These are phyloP conservation scores for Eucommia ulmoides DNA, from an alignment of 257 asterid species.

Conservation along the genomic window DNA sequence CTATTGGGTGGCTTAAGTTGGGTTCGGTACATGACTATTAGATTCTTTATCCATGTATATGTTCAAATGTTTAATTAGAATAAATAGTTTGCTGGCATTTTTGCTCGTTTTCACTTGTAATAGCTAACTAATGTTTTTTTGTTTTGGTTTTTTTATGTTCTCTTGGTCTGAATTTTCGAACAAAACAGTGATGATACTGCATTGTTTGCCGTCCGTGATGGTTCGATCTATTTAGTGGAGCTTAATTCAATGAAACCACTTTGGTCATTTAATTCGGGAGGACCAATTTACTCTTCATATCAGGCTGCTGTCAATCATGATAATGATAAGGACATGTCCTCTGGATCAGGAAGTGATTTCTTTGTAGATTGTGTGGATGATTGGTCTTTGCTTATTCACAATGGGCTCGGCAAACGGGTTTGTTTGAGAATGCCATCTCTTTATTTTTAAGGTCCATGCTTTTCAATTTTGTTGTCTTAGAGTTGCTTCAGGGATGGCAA, in stretches of 20 bases:
- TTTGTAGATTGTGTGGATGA: conserved; percentile 86
- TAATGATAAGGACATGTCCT: conserved; percentile 30
- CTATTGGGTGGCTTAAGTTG: too few relatives aligned
- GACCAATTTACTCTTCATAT: conserved; percentile 71
- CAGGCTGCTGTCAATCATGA: conserved; percentile 43
- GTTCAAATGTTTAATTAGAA: too few relatives aligned
- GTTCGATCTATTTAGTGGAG: conserved; percentile 61
- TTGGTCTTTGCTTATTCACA: conserved; percentile 78
- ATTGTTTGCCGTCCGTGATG: conserved; percentile 74
- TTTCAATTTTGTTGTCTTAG: neutral
- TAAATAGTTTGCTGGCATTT: too few relatives aligned
- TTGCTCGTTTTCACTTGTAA: too few relatives aligned
- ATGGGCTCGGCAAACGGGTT: conserved; percentile 72
- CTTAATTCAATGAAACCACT: conserved; percentile 53
- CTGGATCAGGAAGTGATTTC: conserved; percentile 46
- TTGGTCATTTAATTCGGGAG: conserved; percentile 87
- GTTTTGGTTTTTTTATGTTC: too few relatives aligned
- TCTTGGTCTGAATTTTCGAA: too few relatives aligned
- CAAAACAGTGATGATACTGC: conserved; percentile 63
- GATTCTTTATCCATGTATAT: too few relatives aligned
- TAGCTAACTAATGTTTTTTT: too few relatives aligned
- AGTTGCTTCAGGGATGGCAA: neutral
- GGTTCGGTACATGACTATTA: too few relatives aligned
- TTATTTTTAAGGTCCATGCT: neutral
- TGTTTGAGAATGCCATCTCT: conserved; percentile 5